Percentiles rank a stretch among this genome's conserved stretches.
These are phyloP conservation scores for Fraxinus platypoda DNA, from an alignment of 305 asterid species.

Conservation along the genomic window DNA sequence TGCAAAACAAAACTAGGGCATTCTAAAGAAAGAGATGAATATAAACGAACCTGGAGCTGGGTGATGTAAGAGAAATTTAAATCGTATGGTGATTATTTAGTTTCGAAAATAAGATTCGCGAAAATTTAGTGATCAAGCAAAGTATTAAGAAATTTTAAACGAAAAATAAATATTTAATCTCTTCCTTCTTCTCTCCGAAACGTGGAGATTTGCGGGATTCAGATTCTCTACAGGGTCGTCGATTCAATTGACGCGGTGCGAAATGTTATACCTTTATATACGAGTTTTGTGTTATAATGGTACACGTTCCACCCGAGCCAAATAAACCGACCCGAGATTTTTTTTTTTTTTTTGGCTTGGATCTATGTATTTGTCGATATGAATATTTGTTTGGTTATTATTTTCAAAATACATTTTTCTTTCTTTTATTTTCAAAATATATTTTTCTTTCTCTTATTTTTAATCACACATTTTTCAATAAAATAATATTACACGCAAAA, in stretches of 20 bases:
- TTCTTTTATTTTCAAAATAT: too few species aligned
- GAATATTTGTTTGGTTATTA: too few species aligned
- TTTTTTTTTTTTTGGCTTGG: background rate
- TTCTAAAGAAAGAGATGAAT: slow-evolving; percentile 1
- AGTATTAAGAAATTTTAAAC: slow-evolving; percentile 19
- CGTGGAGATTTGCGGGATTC: slow-evolving; percentile 11
- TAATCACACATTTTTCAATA: too few species aligned
- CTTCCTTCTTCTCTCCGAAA: slow-evolving; percentile 2
- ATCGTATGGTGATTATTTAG: slow-evolving; percentile 30
- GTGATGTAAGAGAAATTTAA: slow-evolving; percentile 35
- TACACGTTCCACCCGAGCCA: background rate
- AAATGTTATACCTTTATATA: background rate
- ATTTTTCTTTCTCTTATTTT: too few species aligned
- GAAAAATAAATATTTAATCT: slow-evolving; percentile 10
- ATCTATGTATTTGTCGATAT: too few species aligned
- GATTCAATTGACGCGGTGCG: background rate
- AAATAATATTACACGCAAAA: too few species aligned
- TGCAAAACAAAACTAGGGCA: background rate
- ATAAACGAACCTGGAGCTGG: slow-evolving; percentile 44
- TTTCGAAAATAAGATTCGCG: slow-evolving; percentile 33
- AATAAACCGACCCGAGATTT: background rate
- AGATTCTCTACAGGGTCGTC: background rate
- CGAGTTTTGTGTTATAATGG: background rate
- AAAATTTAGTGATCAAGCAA: slow-evolving; percentile 23
- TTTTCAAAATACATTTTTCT: too few species aligned